phyloP scores from a whole-genome alignment of 2,329 filamentous ascomycete genomes.

The Colletotrichum neosansevieriae region DNA sequence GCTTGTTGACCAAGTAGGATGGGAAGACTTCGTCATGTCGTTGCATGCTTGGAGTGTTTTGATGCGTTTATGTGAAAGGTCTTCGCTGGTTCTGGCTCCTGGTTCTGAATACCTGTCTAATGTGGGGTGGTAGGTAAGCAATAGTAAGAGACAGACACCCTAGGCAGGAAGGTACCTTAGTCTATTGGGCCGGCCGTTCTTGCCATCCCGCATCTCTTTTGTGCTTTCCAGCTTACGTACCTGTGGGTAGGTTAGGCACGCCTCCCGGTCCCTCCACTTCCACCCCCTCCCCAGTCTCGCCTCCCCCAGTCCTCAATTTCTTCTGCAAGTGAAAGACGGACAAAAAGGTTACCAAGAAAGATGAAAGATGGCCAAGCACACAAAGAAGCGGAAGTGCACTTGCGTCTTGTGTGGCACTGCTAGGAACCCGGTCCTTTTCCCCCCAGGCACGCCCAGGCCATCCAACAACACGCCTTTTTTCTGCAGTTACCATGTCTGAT shows the following conservation, averaged over 20 bases:
- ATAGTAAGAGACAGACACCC: no score
- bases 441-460: slow-evolving; percentile 20
- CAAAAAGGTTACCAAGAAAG: no score
- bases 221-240: no score
- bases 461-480: slow-evolving; percentile 5
- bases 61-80: not conserved
- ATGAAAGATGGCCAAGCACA: slow-evolving; percentile 19
- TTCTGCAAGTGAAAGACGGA: slow-evolving; percentile 9
- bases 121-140: no score
- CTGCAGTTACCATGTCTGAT: not conserved
- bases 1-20: not conserved
- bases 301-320: slow-evolving; percentile 1
- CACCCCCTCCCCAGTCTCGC: slow-evolving; percentile 4
- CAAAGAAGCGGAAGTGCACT: slow-evolving; percentile 27
- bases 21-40: not conserved
- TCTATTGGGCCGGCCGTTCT: no score
- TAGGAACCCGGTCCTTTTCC: slow-evolving; percentile 7
- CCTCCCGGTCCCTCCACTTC: slow-evolving; percentile 21
- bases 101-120: no score
- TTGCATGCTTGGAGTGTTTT: not conserved
- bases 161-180: no score
- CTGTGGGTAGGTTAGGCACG: no score
- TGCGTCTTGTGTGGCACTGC: slow-evolving; percentile 32
- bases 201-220: no score
- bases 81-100: not conserved